Conservation (phyloP, 768 basidiomycete genomes). For the Exidia glandulosa region DNA sequence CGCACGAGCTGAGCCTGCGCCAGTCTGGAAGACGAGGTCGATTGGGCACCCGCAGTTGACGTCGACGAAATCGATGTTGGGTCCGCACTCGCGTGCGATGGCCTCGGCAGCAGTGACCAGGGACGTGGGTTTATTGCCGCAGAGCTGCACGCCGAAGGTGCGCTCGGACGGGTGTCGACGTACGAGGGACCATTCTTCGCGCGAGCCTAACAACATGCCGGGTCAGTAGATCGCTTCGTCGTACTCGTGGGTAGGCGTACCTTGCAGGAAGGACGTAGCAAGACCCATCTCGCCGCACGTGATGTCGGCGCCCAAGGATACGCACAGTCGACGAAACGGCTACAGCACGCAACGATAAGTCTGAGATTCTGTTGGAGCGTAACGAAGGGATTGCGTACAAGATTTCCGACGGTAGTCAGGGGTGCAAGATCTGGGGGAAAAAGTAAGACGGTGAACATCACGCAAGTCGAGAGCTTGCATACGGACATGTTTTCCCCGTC, state of each 20-base stretch:
- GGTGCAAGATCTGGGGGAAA: slow-evolving; percentile 70
- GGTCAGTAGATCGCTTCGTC: neutral
- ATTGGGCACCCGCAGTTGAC: slow-evolving; percentile 97
- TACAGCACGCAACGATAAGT: slow-evolving; percentile 20
- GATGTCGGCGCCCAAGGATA: slow-evolving; percentile 81
- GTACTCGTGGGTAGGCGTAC: neutral
- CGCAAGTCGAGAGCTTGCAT: neutral
- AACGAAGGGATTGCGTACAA: too few species aligned
- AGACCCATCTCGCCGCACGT: slow-evolving; percentile 97
- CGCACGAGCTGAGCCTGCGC: slow-evolving; percentile 82
- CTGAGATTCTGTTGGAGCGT: neutral
- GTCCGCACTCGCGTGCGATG: slow-evolving; percentile 54
- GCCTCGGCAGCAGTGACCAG: slow-evolving; percentile 77
- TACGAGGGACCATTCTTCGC: slow-evolving; percentile 91
- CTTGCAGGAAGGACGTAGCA: slow-evolving; percentile 68
- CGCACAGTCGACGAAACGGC: slow-evolving; percentile 90
- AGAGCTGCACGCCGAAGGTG: slow-evolving; percentile 86
- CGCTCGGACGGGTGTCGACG: slow-evolving; percentile 78
- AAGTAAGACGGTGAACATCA: slow-evolving; percentile 21
- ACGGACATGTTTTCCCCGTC: slow-evolving; percentile 75
- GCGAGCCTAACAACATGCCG: slow-evolving; percentile 40
- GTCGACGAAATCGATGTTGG: slow-evolving; percentile 80
- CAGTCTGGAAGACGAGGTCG: slow-evolving; percentile 85
- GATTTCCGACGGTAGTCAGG: slow-evolving; percentile 88
- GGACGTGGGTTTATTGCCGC: slow-evolving; percentile 73